Base-by-base conservation (phyloP, 2,329 filamentous ascomycete genomes). In the Cercospora nicotianae region DNA sequence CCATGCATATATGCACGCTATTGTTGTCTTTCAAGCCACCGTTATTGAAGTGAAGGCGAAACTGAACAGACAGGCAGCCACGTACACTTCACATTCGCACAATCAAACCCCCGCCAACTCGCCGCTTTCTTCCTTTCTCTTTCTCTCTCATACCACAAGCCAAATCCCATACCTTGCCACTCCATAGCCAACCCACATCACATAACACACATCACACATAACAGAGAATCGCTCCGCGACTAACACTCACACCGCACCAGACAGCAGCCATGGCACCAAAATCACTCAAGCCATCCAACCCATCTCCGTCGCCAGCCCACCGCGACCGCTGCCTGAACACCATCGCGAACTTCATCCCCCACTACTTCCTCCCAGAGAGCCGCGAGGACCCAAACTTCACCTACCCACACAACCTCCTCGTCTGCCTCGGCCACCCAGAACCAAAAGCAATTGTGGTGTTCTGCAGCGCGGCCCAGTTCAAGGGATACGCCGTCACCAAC, bases 371-470 rank as follows among this genome's bases (percentile, higher is more conserved):
- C 0, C 33, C 16, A 33, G 18, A 59, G 20, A n/a, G 33, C 13
- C 33, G 20, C 4, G 10, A 13, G 5, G 23, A 55, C 23, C 48
- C 55, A 59, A 23, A 18, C 55, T 59, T 59, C 51, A 33, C 48
- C 7, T 20, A n/a, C 31, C 51, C 51, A 7, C 20, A 57, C 31
- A 23, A 64, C 62, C 18, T 64, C 12, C 13, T 64, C 31, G 16
- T 64, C 23, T 58, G 51, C 26, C 33, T 36, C 36, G 62, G 62
- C 51, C 62, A 64, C 20, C 62, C 62, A 12, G 13, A 26, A 12
- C 30, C 30, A 31, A 58, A 30, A 20, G n/a, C 53, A 12, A 33
- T 64, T 12, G 62, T 64, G 28, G n/a, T 20, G 3, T 58, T 64
- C 33, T 57, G 51, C 53, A 59, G 26, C 20, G 31, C 18, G 16